Conservation (phyloP, 352 stramenopile genomes). For the Pythium scleroteichum region DNA sequence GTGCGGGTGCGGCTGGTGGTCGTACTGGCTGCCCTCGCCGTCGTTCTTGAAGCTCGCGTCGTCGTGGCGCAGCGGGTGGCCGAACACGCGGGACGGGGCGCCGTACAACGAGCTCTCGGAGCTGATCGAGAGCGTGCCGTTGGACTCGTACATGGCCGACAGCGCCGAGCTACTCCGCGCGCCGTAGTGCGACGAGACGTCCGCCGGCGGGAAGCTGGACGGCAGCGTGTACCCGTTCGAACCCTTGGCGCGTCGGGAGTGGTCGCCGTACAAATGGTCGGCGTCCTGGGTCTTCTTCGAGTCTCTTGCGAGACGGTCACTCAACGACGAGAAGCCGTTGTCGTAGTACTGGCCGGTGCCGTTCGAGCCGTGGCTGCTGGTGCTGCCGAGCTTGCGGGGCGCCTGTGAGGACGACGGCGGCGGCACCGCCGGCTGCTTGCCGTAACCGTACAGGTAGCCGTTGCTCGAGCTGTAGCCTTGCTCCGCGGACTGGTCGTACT, state of each 20-base stretch:
- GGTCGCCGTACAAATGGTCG: slow-evolving; percentile 24
- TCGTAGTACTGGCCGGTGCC: slow-evolving; percentile 20
- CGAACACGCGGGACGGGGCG: slow-evolving; percentile 12
- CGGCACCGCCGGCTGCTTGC: slow-evolving; percentile 16
- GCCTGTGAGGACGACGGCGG: slow-evolving; percentile 17
- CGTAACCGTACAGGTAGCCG: slow-evolving; percentile 26
- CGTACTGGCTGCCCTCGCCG: slow-evolving; percentile 25
- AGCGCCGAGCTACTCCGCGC: slow-evolving; percentile 10
- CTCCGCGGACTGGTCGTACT: slow-evolving; percentile 20
- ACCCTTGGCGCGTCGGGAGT: slow-evolving; percentile 16
- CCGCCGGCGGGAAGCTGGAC: slow-evolving; percentile 23
- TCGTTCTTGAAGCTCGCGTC: slow-evolving; percentile 29
- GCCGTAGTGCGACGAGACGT: slow-evolving; percentile 16
- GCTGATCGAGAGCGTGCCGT: slow-evolving; percentile 22
- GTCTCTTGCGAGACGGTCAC: slow-evolving; percentile 19
- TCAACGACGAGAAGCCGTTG: slow-evolving; percentile 22
- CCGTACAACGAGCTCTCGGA: slow-evolving; percentile 26
- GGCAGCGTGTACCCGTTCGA: slow-evolving; percentile 20
- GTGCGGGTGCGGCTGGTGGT: slow-evolving; percentile 33
- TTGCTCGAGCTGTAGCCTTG: slow-evolving; percentile 13
- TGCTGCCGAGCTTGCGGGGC: slow-evolving; percentile 22
- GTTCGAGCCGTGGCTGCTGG: slow-evolving; percentile 6
- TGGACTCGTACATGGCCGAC: slow-evolving; percentile 26
- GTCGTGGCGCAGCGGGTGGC: slow-evolving; percentile 23
- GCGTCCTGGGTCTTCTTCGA: slow-evolving; percentile 22